Evolutionary conservation across 441 rosid species (phyloP).

Genomic region (Pelargonium cotyledonis): DNA sequence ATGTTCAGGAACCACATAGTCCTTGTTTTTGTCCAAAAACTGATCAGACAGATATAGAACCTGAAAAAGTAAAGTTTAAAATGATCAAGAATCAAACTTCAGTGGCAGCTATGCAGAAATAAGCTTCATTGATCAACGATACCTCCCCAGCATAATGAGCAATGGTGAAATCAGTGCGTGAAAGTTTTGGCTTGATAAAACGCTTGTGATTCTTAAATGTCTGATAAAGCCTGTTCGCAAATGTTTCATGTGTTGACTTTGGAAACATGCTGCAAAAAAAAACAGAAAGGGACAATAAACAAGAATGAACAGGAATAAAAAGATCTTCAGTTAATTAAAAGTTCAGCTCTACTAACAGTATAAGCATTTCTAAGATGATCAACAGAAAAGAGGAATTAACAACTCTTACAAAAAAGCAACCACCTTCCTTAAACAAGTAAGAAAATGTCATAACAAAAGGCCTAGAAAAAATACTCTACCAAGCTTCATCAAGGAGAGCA

Average conservation of each 20-base stretch:
- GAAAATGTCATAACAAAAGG: neutral
- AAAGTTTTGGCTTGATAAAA: conserved; percentile 88
- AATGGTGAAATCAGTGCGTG: conserved; percentile 88
- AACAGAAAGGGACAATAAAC: conserved; percentile 13
- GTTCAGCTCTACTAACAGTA: conserved; percentile 3
- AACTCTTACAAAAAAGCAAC: neutral
- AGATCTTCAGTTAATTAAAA: conserved; percentile 8
- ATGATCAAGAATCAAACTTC: conserved; percentile 11
- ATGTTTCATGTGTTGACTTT: conserved; percentile 97
- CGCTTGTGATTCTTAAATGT: conserved; percentile 86
- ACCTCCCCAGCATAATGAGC: conserved; percentile 99
- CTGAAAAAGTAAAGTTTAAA: conserved; percentile 33
- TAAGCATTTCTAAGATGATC: neutral
- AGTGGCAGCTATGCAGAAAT: conserved; percentile 1
- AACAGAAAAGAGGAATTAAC: neutral
- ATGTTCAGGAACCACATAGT: conserved; percentile 92
- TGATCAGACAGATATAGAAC: conserved; percentile 88
- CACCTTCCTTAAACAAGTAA: conserved; percentile 8
- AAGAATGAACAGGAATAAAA: conserved; percentile 12
- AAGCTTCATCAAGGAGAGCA: conserved; percentile 97
- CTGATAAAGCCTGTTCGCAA: conserved; percentile 89
- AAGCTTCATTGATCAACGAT: conserved; percentile 13
- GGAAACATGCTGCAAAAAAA: conserved; percentile 86
- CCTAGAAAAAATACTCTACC: conserved; percentile 39
- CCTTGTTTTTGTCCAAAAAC: conserved; percentile 98